Evolutionary conservation across 331 rosid species (phyloP).

Genomic region (Quercus tomentella): DNA sequence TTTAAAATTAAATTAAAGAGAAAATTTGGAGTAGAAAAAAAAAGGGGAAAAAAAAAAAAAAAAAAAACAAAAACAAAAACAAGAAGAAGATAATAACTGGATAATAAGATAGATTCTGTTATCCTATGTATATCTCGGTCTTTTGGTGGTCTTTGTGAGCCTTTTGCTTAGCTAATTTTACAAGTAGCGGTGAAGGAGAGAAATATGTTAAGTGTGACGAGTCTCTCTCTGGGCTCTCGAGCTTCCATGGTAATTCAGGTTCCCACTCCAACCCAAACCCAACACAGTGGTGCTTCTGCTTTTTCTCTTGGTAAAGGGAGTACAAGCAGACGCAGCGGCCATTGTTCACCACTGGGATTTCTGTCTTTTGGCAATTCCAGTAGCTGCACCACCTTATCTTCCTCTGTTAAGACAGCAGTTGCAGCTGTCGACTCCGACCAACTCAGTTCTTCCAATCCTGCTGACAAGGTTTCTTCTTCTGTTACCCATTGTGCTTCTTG

Average conservation of each 20-base stretch:
- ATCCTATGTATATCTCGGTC: background rate
- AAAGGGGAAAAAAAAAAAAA: accelerated
- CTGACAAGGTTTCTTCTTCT: conserved; percentile 43
- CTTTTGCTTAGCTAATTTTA: background rate
- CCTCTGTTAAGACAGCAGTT: conserved; percentile 49
- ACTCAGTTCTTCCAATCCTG: conserved; percentile 52
- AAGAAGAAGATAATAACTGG: background rate
- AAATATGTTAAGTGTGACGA: conserved; percentile 42
- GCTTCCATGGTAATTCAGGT: conserved; percentile 36
- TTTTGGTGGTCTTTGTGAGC: background rate
- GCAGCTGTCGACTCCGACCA: conserved; percentile 74
- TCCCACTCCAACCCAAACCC: conserved; percentile 32
- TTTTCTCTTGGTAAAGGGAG: conserved; percentile 8
- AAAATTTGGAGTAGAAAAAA: too few relatives aligned
- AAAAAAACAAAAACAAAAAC: background rate
- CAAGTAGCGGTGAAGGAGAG: background rate
- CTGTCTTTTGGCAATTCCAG: conserved; percentile 16
- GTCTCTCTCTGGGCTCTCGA: conserved; percentile 47
- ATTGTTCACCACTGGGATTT: conserved; percentile 9
- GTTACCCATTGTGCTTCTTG: background rate
- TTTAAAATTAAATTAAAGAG: too few relatives aligned
- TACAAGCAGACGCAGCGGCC: conserved; percentile 15
- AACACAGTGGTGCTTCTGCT: conserved; percentile 3
- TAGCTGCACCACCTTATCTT: conserved; percentile 4
- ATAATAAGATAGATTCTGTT: background rate